Conservation (phyloP, 768 basidiomycete genomes). For the Tephrocybe sp. region DNA sequence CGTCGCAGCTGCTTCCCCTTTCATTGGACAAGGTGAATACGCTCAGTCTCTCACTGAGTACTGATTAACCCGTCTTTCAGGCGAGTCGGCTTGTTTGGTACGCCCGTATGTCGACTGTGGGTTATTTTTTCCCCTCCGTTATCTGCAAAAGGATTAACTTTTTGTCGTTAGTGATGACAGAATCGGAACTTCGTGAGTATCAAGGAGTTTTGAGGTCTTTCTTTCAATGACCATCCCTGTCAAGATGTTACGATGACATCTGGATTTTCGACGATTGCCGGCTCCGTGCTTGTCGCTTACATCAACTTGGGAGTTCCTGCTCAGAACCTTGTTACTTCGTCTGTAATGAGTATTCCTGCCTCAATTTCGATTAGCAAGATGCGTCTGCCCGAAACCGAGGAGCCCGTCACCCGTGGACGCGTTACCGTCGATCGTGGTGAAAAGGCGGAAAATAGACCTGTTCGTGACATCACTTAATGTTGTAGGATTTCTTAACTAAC, state of each 20-base stretch:
- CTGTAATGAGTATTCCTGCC: slow-evolving; percentile 94
- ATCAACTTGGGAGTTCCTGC: slow-evolving; percentile 75
- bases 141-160: background rate
- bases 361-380: slow-evolving; percentile 91
- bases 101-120: slow-evolving; percentile 72
- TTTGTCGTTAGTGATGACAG: slow-evolving; percentile 58
- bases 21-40: slow-evolving; percentile 75
- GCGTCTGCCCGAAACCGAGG: slow-evolving; percentile 79
- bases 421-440: slow-evolving; percentile 81
- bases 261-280: slow-evolving; percentile 91
- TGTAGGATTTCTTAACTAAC: background rate
- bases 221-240: background rate
- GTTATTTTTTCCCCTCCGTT: slow-evolving; percentile 15
- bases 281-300: slow-evolving; percentile 85
- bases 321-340: slow-evolving; percentile 80
- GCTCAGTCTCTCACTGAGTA: background rate
- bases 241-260: slow-evolving; percentile 81
- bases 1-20: slow-evolving; percentile 90
- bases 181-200: slow-evolving; percentile 69
- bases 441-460: slow-evolving; percentile 50
- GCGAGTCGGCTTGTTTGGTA: slow-evolving; percentile 83
- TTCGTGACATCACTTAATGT: slow-evolving; percentile 25
- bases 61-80: slow-evolving; percentile 14
- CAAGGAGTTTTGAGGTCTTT: background rate
- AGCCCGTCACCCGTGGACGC: slow-evolving; percentile 80